These are phyloP conservation scores for Arachis hypogaea DNA, from an alignment of 306 rosid genomes.

Conservation along the genomic window DNA sequence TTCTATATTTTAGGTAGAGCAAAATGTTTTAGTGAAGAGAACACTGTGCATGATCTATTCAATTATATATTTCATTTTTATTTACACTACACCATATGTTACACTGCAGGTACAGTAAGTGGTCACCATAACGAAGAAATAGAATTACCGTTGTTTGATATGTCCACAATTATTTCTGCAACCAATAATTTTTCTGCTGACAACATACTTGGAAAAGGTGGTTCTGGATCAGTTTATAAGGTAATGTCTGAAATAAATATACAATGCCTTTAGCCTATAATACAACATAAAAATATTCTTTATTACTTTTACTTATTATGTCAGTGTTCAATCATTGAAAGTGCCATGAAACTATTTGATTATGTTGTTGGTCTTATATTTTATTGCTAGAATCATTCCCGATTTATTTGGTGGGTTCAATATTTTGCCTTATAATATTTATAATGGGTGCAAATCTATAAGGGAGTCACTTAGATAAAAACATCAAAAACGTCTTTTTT, in stretches of 20 bases:
- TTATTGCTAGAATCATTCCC: too few relatives aligned
- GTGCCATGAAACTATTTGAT: too few relatives aligned
- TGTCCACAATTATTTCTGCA: constrained; percentile 40
- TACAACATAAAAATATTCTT: not conserved
- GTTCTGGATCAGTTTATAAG: constrained; percentile 48
- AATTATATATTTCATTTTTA: not conserved
- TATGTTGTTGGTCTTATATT: too few relatives aligned
- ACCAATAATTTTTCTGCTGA: constrained; percentile 38
- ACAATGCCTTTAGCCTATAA: too few relatives aligned
- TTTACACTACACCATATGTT: not conserved
- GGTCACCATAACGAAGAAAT: constrained; percentile 17
- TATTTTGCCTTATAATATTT: too few relatives aligned
- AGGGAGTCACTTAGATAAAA: too few relatives aligned
- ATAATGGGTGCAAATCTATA: too few relatives aligned
- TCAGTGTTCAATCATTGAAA: not conserved
- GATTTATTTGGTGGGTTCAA: too few relatives aligned
- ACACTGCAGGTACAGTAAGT: not conserved
- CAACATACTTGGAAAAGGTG: constrained; percentile 40
- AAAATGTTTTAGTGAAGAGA: not conserved
- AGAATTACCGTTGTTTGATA: constrained; percentile 49
- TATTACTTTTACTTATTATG: not conserved
- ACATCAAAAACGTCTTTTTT: too few relatives aligned
- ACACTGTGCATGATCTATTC: too few relatives aligned
- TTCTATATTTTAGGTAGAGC: too few relatives aligned
- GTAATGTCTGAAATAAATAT: constrained; percentile 21